These are phyloP conservation scores for Mesostigma viride DNA, from an alignment of 139 green algal genomes.

Conservation along the genomic window DNA sequence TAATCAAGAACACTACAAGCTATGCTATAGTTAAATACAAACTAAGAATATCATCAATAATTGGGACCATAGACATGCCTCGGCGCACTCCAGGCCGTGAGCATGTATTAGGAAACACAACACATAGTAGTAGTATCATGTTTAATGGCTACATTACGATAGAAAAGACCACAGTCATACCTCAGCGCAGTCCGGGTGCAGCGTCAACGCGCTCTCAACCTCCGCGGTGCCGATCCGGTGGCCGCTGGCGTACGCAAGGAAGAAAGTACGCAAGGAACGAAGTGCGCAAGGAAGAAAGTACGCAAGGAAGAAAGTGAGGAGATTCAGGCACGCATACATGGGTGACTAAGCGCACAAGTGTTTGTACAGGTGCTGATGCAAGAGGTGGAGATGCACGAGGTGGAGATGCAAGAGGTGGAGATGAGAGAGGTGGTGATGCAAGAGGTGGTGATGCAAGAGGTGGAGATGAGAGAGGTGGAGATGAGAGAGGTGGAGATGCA, in stretches of 20 bases:
- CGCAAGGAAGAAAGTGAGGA: not conserved
- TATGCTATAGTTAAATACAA: too few relatives aligned
- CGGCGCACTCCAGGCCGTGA: too few relatives aligned
- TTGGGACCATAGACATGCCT: too few relatives aligned
- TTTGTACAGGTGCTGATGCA: too few relatives aligned
- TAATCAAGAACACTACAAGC: too few relatives aligned
- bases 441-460: not conserved
- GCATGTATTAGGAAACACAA: too few relatives aligned
- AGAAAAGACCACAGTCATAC: too few relatives aligned
- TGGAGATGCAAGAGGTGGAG: not conserved
- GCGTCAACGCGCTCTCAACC: conserved; percentile 38
- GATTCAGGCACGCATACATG: not conserved
- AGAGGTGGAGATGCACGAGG: too few relatives aligned
- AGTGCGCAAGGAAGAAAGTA: conserved; percentile 9
- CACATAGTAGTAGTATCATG: too few relatives aligned
- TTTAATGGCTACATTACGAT: too few relatives aligned
- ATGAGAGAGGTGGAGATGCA: not conserved
- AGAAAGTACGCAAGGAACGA: conserved; percentile 9
- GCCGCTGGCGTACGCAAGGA: conserved; percentile 13
- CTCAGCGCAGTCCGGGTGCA: conserved; percentile 28
- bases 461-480: not conserved
- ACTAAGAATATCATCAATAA: too few relatives aligned
- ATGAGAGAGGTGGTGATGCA: not conserved
- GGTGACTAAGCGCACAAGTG: too few relatives aligned
- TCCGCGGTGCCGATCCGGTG: conserved; percentile 42